Evolutionary conservation across 2,329 filamentous ascomycete species (phyloP), one percentile per base, ranked within the genome.

Genomic region (Scopulariopsis brevicaulis): DNA sequence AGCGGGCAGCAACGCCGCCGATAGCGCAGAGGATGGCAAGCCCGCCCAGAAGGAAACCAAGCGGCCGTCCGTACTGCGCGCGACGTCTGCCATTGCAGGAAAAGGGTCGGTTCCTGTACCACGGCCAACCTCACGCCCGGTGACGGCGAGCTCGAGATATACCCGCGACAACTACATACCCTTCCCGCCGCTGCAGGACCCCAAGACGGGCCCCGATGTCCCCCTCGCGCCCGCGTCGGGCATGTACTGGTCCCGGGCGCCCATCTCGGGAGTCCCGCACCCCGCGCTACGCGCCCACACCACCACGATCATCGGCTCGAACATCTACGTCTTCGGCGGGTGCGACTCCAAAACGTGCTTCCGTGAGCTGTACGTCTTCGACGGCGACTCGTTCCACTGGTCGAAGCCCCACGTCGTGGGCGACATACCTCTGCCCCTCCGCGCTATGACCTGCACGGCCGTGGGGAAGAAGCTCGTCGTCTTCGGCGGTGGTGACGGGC

Each of bases 191-290:
- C 73, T 85, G 4, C 78, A 77, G 40, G 77, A 83, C 63, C 75
- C 80, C 12, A 73, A 72, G 53, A 78, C 77, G 28, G 80, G 80
- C 1, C 78, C 82, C 6, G 79, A 86, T 59, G 83, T 87, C 20
- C 74, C 78, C 11, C 74, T 79, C 3, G 84, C 84, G 11, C 85
- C 85, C 28, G 80, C 85, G 20, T 85, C 82, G 54, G 85, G 84
- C 64, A 87, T 88, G 84, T 88, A 88, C 72, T 87, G 85, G 84
- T 86, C 83, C 57, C 78, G 76, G 40, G 84, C 84, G 11, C 81
- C 80, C 8, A 76, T 81, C n/a, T 86, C 84, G 2, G 85, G 85
- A 28, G 73, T 77, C 28, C 73, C 82, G 46, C 83, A 84, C 65
- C 80, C 81, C 18, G 77, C 81, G 25, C 70, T 87, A 59, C 78